phyloP scores from a whole-genome alignment of 179 eudicot genomes.

The Nepenthes alata region DNA sequence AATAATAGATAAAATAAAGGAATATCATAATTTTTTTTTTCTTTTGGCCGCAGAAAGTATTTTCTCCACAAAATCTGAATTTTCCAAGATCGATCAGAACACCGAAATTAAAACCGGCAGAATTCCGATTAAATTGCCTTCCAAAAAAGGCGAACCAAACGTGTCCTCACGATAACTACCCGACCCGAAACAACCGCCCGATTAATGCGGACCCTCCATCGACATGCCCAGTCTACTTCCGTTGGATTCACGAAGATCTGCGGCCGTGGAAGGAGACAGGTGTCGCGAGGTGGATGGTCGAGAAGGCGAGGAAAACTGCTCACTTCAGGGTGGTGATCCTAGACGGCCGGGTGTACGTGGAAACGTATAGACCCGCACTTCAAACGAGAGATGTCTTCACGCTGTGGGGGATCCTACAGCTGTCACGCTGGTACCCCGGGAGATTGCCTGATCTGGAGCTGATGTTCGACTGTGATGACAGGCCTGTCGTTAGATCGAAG shows the following conservation, averaged over 20 bases:
- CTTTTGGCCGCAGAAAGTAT: no score
- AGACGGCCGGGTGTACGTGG: slow-evolving; percentile 50
- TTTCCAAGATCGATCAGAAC: neutral
- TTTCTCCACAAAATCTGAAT: neutral
- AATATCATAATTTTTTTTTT: no score
- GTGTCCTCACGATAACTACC: slow-evolving; percentile 32
- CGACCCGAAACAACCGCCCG: slow-evolving; percentile 13
- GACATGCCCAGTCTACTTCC: slow-evolving; percentile 61
- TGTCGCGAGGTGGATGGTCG: slow-evolving; percentile 52
- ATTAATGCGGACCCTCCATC: slow-evolving; percentile 13
- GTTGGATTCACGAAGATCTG: slow-evolving; percentile 79
- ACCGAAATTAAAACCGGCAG: neutral
- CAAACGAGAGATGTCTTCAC: slow-evolving; percentile 64
- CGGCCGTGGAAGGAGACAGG: slow-evolving; percentile 57
- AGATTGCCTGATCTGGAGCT: slow-evolving; percentile 67
- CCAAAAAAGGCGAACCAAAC: slow-evolving; percentile 12
- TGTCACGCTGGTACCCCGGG: slow-evolving; percentile 62
- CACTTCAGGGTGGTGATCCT: slow-evolving; percentile 45
- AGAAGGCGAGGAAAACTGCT: slow-evolving; percentile 35
- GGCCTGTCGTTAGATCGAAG: slow-evolving; percentile 31
- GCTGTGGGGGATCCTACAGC: slow-evolving; percentile 61
- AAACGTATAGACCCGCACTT: slow-evolving; percentile 35
- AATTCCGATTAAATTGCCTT: slow-evolving; percentile 17
- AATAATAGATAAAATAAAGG: no score
- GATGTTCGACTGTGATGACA: slow-evolving; percentile 63